Percentiles rank a stretch among this genome's conserved stretches.
Evolutionary conservation across 2,329 filamentous ascomycete genomes (phyloP).

Genomic region (Aspergillus piperis): DNA sequence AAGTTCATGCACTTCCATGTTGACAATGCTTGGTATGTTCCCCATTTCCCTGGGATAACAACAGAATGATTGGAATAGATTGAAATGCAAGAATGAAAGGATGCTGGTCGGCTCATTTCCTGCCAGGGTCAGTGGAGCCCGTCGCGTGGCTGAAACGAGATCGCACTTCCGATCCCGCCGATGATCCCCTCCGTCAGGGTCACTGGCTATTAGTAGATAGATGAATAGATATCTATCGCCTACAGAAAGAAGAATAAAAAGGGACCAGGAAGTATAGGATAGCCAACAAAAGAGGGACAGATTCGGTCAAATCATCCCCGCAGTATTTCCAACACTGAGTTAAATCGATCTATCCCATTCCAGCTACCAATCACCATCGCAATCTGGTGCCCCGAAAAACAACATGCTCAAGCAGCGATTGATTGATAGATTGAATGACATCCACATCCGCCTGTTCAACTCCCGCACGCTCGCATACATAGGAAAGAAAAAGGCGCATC

Average conservation of each 20-base stretch:
- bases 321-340: no score
- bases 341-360: neutral
- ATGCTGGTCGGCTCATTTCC: neutral
- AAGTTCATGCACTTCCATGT: no score
- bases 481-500: neutral
- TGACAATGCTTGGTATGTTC: no score
- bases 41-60: no score
- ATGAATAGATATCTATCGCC: no score
- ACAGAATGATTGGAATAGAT: no score
- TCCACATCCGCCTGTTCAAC: neutral
- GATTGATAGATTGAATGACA: neutral
- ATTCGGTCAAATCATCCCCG: no score
- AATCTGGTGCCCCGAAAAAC: neutral
- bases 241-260: no score
- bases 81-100: no score
- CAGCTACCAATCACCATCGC: neutral
- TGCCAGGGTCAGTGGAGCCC: constrained; percentile 8
- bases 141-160: constrained; percentile 17
- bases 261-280: no score
- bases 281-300: no score
- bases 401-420: neutral
- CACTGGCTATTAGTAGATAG: no score
- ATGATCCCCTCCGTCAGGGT: neutral
- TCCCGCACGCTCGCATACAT: neutral
- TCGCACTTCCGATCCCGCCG: constrained; percentile 8